Evolutionary conservation across 352 stramenopile genomes (phyloP).

Genomic region (Pythium sukuiense): DNA sequence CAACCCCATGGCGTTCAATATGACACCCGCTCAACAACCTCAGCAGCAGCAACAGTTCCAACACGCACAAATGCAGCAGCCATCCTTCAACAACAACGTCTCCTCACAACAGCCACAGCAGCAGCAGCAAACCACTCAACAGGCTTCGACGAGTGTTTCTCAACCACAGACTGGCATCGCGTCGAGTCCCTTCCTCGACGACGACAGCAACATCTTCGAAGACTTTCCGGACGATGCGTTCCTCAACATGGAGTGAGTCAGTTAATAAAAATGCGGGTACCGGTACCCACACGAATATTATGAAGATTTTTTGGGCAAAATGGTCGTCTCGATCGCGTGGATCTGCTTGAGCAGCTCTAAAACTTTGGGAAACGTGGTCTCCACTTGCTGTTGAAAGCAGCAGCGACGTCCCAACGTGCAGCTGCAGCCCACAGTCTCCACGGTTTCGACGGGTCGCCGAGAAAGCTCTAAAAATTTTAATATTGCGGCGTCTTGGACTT

Average conservation of each 20-base stretch:
- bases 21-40: slow-evolving; percentile 19
- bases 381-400: not conserved
- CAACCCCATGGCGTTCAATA: slow-evolving; percentile 40
- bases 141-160: slow-evolving; percentile 14
- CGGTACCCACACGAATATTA: too few species aligned
- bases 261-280: too few species aligned
- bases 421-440: not conserved
- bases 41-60: slow-evolving; percentile 31
- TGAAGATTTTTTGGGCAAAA: too few species aligned
- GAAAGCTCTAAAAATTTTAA: not conserved
- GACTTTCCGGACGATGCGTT: slow-evolving; percentile 72
- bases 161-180: slow-evolving; percentile 21
- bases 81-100: not conserved
- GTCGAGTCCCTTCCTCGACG: slow-evolving; percentile 33
- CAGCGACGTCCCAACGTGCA: not conserved
- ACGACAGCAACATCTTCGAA: slow-evolving; percentile 75
- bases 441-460: not conserved
- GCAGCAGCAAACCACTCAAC: slow-evolving; percentile 15
- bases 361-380: not conserved
- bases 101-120: slow-evolving; percentile 17
- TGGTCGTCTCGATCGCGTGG: too few species aligned
- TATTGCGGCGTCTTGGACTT: not conserved
- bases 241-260: slow-evolving; percentile 65
- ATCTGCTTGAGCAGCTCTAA: not conserved
- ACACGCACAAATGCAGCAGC: slow-evolving; percentile 21